A percentile compares a stretch with the other conserved stretches of the same genome.
These are phyloP conservation scores for Scolecobasidium constrictum DNA, from an alignment of 2,329 filamentous ascomycete genomes.

Conservation along the genomic window DNA sequence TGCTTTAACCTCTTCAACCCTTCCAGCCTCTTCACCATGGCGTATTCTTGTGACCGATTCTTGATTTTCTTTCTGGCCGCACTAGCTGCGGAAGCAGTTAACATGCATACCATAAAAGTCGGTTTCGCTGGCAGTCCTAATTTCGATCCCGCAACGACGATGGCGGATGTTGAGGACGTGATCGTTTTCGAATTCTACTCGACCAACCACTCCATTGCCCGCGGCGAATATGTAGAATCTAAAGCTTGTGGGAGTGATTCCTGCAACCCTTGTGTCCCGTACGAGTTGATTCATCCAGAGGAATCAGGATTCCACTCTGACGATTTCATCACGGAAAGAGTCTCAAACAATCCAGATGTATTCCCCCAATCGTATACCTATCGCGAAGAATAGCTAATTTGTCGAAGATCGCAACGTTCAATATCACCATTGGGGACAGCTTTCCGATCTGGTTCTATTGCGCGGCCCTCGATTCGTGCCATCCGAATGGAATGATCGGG, in stretches of 20 bases:
- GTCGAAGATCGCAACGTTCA: constrained; percentile 8
- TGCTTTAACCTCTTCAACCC: not conserved
- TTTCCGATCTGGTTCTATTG: constrained; percentile 29
- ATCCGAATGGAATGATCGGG: constrained; percentile 58
- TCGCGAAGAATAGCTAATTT: not conserved
- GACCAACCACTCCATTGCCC: constrained; percentile 23
- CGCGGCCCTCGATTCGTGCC: constrained; percentile 53
- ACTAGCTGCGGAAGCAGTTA: not conserved
- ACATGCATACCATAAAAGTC: constrained; percentile 18
- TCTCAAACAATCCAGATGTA: constrained; percentile 8
- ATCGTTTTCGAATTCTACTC: constrained; percentile 22
- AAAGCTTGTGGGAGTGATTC: constrained; percentile 2
- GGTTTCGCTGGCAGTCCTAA: constrained; percentile 13
- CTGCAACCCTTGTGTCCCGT: constrained; percentile 21
- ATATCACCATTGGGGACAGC: constrained; percentile 23
- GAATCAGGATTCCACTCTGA: constrained; percentile 6
- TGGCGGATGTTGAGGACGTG: constrained; percentile 19
- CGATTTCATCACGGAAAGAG: constrained; percentile 7
- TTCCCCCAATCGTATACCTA: not conserved
- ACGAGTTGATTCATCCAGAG: constrained; percentile 9
- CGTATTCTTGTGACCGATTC: not conserved
- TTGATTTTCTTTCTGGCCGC: constrained; percentile 3
- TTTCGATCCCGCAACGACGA: constrained; percentile 19
- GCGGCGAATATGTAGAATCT: constrained; percentile 15
- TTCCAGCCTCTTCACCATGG: not conserved